Evolutionary conservation across 2,329 filamentous ascomycete species (phyloP).

Genomic region (Apiospora hydei): DNA sequence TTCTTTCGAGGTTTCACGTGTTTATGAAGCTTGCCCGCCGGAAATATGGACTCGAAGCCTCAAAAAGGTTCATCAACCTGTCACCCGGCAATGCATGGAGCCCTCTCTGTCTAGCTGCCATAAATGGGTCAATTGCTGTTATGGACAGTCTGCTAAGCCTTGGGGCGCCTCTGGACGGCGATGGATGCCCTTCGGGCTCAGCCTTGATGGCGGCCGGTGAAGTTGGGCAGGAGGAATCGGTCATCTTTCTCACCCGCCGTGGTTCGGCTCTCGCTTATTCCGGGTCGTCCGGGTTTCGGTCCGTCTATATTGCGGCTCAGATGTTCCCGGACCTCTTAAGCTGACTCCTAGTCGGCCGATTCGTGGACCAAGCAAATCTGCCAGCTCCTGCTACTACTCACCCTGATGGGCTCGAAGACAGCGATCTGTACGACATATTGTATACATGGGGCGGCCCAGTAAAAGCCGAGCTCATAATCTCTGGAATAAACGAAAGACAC

Average conservation of each 20-base stretch:
- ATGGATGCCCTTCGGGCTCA: slow-evolving; percentile 26
- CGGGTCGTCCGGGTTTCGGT: slow-evolving; percentile 22
- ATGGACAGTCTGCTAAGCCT: slow-evolving; percentile 26
- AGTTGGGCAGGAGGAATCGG: slow-evolving; percentile 21
- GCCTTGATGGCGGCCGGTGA: slow-evolving; percentile 27
- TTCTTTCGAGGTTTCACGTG: rapidly evolving
- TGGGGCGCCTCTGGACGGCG: slow-evolving; percentile 23
- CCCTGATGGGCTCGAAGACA: neutral
- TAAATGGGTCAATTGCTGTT: neutral
- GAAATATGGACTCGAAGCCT: neutral
- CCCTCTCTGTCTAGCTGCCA: slow-evolving; percentile 24
- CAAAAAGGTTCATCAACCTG: neutral
- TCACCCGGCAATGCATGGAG: neutral
- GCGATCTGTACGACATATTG: neutral
- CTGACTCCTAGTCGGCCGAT: slow-evolving; percentile 28
- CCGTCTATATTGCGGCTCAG: slow-evolving; percentile 20
- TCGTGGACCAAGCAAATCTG: slow-evolving; percentile 27
- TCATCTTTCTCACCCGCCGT: slow-evolving; percentile 26
- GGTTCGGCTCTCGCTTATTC: slow-evolving; percentile 24
- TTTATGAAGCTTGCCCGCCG: neutral
- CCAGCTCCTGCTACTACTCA: neutral
- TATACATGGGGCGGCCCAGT: slow-evolving; percentile 26
- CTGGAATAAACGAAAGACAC: slow-evolving; percentile 23
- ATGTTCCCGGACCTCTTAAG: slow-evolving; percentile 19
- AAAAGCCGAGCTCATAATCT: slow-evolving; percentile 28